Evolutionary conservation across 2,329 filamentous ascomycete genomes (phyloP).

Genomic region (Davidsoniella australis): DNA sequence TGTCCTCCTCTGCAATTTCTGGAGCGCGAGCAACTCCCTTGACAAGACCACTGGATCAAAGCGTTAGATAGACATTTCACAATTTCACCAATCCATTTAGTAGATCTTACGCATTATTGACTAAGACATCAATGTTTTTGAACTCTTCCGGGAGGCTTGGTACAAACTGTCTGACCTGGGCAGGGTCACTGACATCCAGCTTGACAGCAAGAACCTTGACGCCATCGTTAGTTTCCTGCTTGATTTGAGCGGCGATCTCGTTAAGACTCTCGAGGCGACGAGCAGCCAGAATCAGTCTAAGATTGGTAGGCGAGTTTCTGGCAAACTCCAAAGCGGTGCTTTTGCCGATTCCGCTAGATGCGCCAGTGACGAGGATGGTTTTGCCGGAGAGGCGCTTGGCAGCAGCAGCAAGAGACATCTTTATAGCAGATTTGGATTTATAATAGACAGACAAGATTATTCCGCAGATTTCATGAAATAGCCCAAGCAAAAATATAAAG

Average conservation of each 20-base stretch:
- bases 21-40: conserved; percentile 77
- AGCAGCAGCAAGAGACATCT: conserved; percentile 45
- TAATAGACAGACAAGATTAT: neutral
- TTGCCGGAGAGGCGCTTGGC: conserved; percentile 80
- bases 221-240: conserved; percentile 55
- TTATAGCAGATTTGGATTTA: conserved; percentile 14
- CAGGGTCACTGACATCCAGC: conserved; percentile 70
- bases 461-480: neutral
- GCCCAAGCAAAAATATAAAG: too few relatives aligned
- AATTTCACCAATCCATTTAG: neutral
- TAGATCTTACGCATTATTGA: conserved; percentile 77
- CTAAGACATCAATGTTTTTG: conserved; percentile 67
- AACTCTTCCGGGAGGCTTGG: conserved; percentile 61
- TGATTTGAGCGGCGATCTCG: conserved; percentile 60
- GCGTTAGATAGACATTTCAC: conserved; percentile 12
- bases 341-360: conserved; percentile 79
- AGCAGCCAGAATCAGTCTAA: conserved; percentile 81
- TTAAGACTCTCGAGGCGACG: conserved; percentile 64
- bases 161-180: conserved; percentile 59
- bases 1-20: conserved; percentile 65
- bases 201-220: conserved; percentile 70
- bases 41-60: conserved; percentile 53
- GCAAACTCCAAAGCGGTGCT: conserved; percentile 84
- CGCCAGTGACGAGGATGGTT: conserved; percentile 80
- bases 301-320: conserved; percentile 57